A percentile compares a stretch with the other conserved stretches of the same genome.
These are phyloP conservation scores for Penicillium expansum DNA, from an alignment of 2,329 filamentous ascomycete genomes.

Conservation along the genomic window DNA sequence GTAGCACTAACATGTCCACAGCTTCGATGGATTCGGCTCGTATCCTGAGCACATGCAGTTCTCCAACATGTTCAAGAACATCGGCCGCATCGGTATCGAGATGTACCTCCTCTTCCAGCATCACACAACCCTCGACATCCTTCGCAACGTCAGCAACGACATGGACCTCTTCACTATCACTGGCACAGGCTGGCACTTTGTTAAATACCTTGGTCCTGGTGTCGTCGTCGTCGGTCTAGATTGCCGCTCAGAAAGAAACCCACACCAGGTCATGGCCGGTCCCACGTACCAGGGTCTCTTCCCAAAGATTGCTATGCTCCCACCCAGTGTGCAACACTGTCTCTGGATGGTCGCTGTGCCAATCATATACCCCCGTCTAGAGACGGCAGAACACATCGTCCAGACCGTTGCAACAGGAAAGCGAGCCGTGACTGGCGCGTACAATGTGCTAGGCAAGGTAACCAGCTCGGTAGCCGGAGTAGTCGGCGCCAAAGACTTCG, in stretches of 20 bases:
- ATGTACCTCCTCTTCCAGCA: constrained; percentile 99
- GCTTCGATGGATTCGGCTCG: constrained; percentile 94
- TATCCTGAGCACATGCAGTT: constrained; percentile 99
- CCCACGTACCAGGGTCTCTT: constrained; percentile 97
- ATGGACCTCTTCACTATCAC: constrained; percentile 94
- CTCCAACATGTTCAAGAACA: constrained; percentile 97
- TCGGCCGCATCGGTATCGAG: constrained; percentile 89
- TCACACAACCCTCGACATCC: constrained; percentile 89
- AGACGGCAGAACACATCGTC: constrained; percentile 86
- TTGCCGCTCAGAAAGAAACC: constrained; percentile 85
- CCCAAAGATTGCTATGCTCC: constrained; percentile 87
- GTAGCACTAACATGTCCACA: constrained; percentile 38
- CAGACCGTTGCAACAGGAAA: constrained; percentile 92
- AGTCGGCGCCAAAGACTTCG: constrained; percentile 89
- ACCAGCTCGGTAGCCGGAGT: constrained; percentile 93
- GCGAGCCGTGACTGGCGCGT: constrained; percentile 92
- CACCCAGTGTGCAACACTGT: constrained; percentile 91
- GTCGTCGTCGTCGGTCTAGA: constrained; percentile 88
- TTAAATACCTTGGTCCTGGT: constrained; percentile 91
- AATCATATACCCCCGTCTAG: constrained; percentile 83
- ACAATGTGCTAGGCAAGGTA: constrained; percentile 93
- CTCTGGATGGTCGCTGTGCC: constrained; percentile 95
- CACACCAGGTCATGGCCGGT: constrained; percentile 87
- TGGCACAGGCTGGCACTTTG: constrained; percentile 96
- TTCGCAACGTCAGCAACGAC: constrained; percentile 84